Conservation (phyloP, 805 yeast species). For the Starmerella apis region DNA sequence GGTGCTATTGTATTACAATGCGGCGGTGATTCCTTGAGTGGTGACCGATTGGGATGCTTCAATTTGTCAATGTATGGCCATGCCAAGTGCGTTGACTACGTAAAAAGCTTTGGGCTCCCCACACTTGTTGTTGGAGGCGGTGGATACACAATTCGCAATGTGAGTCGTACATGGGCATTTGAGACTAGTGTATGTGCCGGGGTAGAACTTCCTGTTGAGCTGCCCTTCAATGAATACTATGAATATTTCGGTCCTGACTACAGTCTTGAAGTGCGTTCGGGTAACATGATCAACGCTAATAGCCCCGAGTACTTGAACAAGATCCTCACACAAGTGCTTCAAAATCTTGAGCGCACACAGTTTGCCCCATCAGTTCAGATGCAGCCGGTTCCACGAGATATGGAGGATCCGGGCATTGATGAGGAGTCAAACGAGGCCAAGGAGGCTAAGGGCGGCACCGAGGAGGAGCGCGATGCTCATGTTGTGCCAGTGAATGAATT, state of each 20-base stretch:
- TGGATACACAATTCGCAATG: constrained; percentile 94
- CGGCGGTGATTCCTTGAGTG: constrained; percentile 93
- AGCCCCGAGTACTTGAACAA: constrained; percentile 84
- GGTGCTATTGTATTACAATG: constrained; percentile 91
- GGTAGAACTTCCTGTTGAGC: constrained; percentile 41
- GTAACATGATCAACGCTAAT: constrained; percentile 94
- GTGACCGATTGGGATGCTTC: constrained; percentile 89
- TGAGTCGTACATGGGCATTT: constrained; percentile 88
- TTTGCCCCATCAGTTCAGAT: constrained; percentile 96
- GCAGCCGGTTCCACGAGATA: constrained; percentile 77
- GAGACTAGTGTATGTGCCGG: constrained; percentile 77
- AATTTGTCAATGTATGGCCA: constrained; percentile 86
- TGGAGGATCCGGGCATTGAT: constrained; percentile 76
- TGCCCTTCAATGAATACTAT: constrained; percentile 91
- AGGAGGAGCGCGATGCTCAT: constrained; percentile 65
- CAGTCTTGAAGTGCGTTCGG: constrained; percentile 84
- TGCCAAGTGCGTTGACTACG: constrained; percentile 86
- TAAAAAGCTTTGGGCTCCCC: constrained; percentile 82
- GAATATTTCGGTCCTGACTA: constrained; percentile 97
- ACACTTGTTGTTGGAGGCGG: constrained; percentile 93
- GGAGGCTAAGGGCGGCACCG: constrained; percentile 86
- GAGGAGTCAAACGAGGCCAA: constrained; percentile 75
- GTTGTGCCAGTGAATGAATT: constrained; percentile 68
- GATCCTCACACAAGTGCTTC: constrained; percentile 62
- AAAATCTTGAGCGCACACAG: constrained; percentile 77